Base-by-base conservation (phyloP, 768 basidiomycete genomes). In the Boletus subparvulus region DNA sequence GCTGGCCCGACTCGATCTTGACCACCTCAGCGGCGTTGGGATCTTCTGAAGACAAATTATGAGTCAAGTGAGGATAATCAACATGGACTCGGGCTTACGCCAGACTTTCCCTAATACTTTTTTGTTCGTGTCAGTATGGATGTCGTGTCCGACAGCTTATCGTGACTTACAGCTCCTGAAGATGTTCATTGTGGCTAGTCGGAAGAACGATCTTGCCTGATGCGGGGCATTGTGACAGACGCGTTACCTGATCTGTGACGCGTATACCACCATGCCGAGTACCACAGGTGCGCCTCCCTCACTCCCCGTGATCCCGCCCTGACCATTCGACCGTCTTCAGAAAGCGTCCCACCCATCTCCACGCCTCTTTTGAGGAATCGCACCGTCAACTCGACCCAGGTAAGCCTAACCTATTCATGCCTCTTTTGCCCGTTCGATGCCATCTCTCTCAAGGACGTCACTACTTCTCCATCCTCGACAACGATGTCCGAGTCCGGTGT, bases 11-110 rank as follows among this genome's bases (percentile, higher is more conserved):
- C 21, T 91, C 88, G 56, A 98, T 92, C 76, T 96, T 95, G 48
- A 94, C 92, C 40, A 98, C 89, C 74, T 98, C 96, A 33, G 93
- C 85, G 51, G 93, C 92, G 73, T 95, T 92, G 41, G 94, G 90
- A 72, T 96, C 94, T 69, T 94, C 94, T 95, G 60, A 63, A 59
- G 60, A 60, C 49, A 59, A 57, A 56, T 60, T 37, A 61, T 77
- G 63, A 75, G 69, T 50, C 41, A 19, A 51, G 53, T 12, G 45
- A 39, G 46, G 60, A 42, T 17, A 57, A 58, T 70, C 60, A 50
- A 45, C 41, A 44, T 53, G 58, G 57, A 46, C 35, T 50, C 39
- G 26, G 59, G 85, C 93, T 73, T 73, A 95, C 94, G 92, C 93
- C 93, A 95, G 72, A 97, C 93, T 83, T 86, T 92, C 61, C 91